Evolutionary conservation across 495 filamentous ascomycete species (phyloP), one percentile per base, ranked within the genome.

Genomic region (Cetradonia linearis): DNA sequence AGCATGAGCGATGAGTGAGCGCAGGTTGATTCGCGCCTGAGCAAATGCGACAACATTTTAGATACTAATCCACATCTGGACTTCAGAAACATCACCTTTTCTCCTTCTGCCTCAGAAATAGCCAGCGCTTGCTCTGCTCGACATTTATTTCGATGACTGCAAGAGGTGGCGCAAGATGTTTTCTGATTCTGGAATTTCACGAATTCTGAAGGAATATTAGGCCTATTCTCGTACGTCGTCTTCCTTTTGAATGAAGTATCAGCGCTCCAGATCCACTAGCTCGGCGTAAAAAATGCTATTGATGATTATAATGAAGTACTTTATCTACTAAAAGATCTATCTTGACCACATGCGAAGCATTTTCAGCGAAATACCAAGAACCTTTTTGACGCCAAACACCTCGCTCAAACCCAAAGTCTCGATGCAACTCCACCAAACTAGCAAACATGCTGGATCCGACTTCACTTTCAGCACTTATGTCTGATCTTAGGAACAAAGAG

Each of bases 401-500:
- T 20, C 42, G 42, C 42, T 46, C 42, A 46, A 46, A 14, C 23
- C 42, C n/a, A 46, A 46, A 46, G 42, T 16, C 18, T 1, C 16
- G 42, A 13, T 20, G 16, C 8, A 20, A 20, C 18, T 46, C 42
- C 16, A n/a, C 42, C 16, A 46, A 46, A 16, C 42, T 20, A 46
- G 42, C 23, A 46, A n/a, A 46, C 13, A 46, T 46, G 16, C 11
- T n/a, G 14, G 6, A 44, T 44, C 23, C 42, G 18, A 16, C 2
- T n/a, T 46, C 7, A 18, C 42, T 46, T 46, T 20, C 23, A 54
- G 30, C 50, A 54, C 30, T 54, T 54, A 1, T 54, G 50, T 28
- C 50, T 54, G 9, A 54, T 36, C 6, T 54, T 54, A 34, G 50
- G 50, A 11, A 54, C 30, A 30, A 54, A 54, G 7, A 54, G 50